Base-by-base conservation (phyloP, 2,329 filamentous ascomycete genomes). In the Leptodontidium sp. region DNA sequence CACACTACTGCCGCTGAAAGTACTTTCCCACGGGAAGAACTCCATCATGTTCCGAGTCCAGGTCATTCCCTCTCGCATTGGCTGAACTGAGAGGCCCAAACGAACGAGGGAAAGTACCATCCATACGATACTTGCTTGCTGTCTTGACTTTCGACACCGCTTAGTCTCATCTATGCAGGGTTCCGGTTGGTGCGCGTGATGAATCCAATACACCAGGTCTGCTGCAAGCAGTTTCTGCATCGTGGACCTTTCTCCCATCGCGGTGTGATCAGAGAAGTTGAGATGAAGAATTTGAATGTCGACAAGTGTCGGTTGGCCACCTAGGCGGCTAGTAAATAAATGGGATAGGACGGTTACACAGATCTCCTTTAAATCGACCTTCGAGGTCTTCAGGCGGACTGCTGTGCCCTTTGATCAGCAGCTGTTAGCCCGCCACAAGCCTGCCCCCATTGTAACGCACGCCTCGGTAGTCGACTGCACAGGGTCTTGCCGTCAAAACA, bases 281-380 rank as follows among this genome's bases (percentile, higher is more conserved):
- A 26, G 53, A 50, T 47, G 47, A 66, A 64, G 17, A 45, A 57
- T 68, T 21, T 21, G 40, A n/a, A 52, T 21, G 21, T 38, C 32
- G 32, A 32, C 43, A 32, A n/a, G 17, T 63, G 24, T 58, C 40
- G 66, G 58, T 63, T 61, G 67, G 64, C 64, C 53, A 49, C 55
- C 59, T 26, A 57, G 52, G n/a, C 63, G 52, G n/a, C 63, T 45
- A 68, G 67, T 58, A 58, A 58, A 40, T 58, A 55, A 68, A 58
- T 21, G 24, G 53, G 65, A 69, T 66, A 67, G 29, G 24, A 55
- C 35, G n/a, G 67, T 67, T 70, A 70, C 65, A 70, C 68, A 62
- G 59, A 62, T 65, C 62, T 65, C 45, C 53, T 43, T 68, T 66
- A 58, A 66, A 58, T 66, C 64, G 57, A 66, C 52, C 35, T 43